Conservation (phyloP, 495 filamentous ascomycete genomes). For the Penicillium flavigenum region DNA sequence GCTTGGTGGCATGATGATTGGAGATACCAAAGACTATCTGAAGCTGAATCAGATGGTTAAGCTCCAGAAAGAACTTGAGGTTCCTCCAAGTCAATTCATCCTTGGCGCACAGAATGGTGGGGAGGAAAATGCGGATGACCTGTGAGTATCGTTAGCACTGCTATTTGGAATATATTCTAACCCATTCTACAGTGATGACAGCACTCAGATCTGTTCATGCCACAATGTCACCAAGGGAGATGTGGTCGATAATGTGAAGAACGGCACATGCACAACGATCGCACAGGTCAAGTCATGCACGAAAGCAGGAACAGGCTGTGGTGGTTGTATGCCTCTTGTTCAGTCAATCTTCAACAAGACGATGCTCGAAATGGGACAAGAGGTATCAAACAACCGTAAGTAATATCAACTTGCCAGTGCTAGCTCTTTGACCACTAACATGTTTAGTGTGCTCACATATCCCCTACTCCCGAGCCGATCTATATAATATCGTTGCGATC, state of each 20-base stretch:
- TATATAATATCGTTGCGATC: constrained; percentile 86
- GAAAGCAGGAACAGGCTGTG: constrained; percentile 92
- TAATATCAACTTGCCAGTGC: constrained; percentile 2
- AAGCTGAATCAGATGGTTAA: constrained; percentile 95
- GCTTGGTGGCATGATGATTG: constrained; percentile 97
- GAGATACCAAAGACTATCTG: constrained; percentile 91
- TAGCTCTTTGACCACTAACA: constrained; percentile 15
- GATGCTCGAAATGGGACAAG: constrained; percentile 86
- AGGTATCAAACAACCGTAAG: constrained; percentile 78
- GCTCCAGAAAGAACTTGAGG: constrained; percentile 75
- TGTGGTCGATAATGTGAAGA: constrained; percentile 69
- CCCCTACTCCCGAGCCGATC: constrained; percentile 78
- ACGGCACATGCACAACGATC: constrained; percentile 80
- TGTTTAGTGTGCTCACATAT: constrained; percentile 76
- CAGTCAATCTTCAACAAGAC: constrained; percentile 91
- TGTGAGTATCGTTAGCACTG: constrained; percentile 45
- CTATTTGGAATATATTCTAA: constrained; percentile 1
- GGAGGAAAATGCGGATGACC: constrained; percentile 68
- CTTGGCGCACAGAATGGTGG: constrained; percentile 73
- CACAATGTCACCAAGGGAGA: constrained; percentile 95
- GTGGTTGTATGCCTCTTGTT: constrained; percentile 90
- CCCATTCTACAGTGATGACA: constrained; percentile 57
- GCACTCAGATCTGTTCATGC: constrained; percentile 92
- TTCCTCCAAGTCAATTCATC: constrained; percentile 87
- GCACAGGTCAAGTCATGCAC: constrained; percentile 91